Base-by-base conservation (phyloP, 1,284 basidiomycete species). In the Puccinia horiana region DNA sequence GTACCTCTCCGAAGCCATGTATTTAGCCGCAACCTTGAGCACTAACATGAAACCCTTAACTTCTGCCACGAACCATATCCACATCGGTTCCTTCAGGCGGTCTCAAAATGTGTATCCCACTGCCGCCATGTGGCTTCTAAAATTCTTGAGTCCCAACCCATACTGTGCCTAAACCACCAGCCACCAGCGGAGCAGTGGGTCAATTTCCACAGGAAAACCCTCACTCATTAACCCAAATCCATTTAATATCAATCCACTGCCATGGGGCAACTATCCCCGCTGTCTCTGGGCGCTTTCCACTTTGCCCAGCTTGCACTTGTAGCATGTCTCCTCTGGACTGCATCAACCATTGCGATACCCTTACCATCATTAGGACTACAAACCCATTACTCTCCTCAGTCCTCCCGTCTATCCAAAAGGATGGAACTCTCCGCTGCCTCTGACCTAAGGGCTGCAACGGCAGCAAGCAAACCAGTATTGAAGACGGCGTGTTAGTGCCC, bases 221-320 rank as follows among this genome's bases (percentile, higher is more conserved):
- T 29, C n/a, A n/a, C n/a, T n/a, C n/a, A n/a, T n/a, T n/a, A n/a
- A n/a, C 65, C 32, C 65, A 67, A 20, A 42, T 35, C 18, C 40
- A 23, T 37, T 67, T 42, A n/a, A n/a, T 6, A 12, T 26, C 18
- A 8, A 26, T 67, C 40, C 42, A n/a, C 35, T 40, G 12, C 8
- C 20, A 67, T 54, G 52, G 40, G 18, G 8, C 40, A 1, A 40
- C 6, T 9, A n/a, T 20, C 9, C 65, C 20, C 40, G 23, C 37
- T n/a, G 23, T 26, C 23, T 42, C 5, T 26, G 18, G 47, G 65
- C 40, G n/a, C 4, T 47, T 44, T n/a, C 14, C 42, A 69, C 42
- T 47, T 69, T 23, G 65, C 65, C 65, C 65, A 69, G 42, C 26
- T 69, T 42, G 16, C 47, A 6, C 44, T 69, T n/a, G 29, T 69